Percentiles rank a stretch among this genome's conserved stretches.
Evolutionary conservation across 768 basidiomycete species (phyloP).

Genomic region (Pleurotus ostreatus): DNA sequence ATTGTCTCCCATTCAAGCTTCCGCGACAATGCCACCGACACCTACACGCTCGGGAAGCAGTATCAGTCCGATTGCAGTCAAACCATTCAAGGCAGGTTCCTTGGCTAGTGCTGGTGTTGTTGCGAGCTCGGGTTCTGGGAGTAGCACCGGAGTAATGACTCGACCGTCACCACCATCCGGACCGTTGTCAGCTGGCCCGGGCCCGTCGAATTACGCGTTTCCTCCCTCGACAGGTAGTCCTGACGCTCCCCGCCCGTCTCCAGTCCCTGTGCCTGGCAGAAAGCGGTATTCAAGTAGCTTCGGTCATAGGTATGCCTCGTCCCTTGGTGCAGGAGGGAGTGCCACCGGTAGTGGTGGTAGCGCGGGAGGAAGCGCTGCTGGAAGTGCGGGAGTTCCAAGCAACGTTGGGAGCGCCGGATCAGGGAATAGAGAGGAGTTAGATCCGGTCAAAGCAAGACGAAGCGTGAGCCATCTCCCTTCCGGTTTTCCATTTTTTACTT

Average conservation of each 20-base stretch:
- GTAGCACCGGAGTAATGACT: slow-evolving; percentile 14
- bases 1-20: background rate
- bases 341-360: slow-evolving; percentile 17
- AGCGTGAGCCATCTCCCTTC: background rate
- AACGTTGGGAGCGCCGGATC: slow-evolving; percentile 11
- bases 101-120: slow-evolving; percentile 2
- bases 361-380: slow-evolving; percentile 9
- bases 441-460: background rate
- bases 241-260: slow-evolving; percentile 9
- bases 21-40: slow-evolving; percentile 2
- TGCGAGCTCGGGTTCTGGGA: slow-evolving; percentile 16
- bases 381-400: slow-evolving; percentile 25
- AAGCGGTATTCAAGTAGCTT: slow-evolving; percentile 80
- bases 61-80: slow-evolving; percentile 3
- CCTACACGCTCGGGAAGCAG: slow-evolving; percentile 5
- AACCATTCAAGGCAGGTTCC: slow-evolving; percentile 5
- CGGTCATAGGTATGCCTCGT: slow-evolving; percentile 58
- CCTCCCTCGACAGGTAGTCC: slow-evolving; percentile 12
- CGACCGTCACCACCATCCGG: slow-evolving; percentile 24
- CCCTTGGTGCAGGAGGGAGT: slow-evolving; percentile 29
- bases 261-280: slow-evolving; percentile 24
- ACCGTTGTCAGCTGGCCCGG: slow-evolving; percentile 10
- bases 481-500: too few species aligned
- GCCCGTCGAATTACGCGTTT: slow-evolving; percentile 11
- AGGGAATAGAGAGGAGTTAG: background rate